A percentile compares a stretch with the other conserved stretches of the same genome.
Evolutionary conservation across 768 basidiomycete genomes (phyloP).

Genomic region (Phanerodontia chrysosporium): DNA sequence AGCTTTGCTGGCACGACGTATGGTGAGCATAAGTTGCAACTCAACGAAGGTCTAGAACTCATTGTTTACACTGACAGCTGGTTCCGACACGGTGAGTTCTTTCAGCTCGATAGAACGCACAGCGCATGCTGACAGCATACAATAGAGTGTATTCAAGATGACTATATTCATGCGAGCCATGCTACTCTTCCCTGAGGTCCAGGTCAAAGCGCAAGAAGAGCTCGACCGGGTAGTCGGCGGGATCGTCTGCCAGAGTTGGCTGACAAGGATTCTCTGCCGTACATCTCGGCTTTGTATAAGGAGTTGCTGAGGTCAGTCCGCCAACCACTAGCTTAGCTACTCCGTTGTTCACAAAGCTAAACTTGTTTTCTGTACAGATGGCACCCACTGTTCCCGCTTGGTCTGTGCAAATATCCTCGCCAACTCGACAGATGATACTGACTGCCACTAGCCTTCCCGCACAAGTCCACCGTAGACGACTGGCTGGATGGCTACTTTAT

Average conservation of each 20-base stretch:
- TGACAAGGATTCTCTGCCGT: conserved; percentile 51
- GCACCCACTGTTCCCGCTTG: background rate
- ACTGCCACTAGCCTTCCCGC: background rate
- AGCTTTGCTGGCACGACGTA: no score
- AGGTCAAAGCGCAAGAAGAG: conserved; percentile 14
- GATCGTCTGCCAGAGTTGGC: conserved; percentile 59
- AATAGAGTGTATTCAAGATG: background rate
- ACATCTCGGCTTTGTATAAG: conserved; percentile 33
- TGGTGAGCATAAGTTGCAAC: no score
- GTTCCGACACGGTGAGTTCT: no score
- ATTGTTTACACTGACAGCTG: no score
- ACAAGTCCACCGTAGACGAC: conserved; percentile 27
- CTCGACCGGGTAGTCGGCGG: conserved; percentile 47
- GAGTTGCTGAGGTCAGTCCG: background rate
- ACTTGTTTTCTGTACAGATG: background rate
- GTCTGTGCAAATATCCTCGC: no score
- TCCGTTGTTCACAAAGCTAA: no score
- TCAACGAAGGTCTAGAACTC: no score
- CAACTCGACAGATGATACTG: background rate
- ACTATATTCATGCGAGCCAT: conserved; percentile 19
- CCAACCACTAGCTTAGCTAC: no score
- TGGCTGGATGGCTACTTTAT: conserved; percentile 8
- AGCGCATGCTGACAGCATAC: no score
- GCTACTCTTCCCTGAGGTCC: conserved; percentile 17
- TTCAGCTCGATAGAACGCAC: background rate